phyloP scores from a whole-genome alignment of 2,329 filamentous ascomycete species.

The Lasiodiplodia gonubiensis region DNA sequence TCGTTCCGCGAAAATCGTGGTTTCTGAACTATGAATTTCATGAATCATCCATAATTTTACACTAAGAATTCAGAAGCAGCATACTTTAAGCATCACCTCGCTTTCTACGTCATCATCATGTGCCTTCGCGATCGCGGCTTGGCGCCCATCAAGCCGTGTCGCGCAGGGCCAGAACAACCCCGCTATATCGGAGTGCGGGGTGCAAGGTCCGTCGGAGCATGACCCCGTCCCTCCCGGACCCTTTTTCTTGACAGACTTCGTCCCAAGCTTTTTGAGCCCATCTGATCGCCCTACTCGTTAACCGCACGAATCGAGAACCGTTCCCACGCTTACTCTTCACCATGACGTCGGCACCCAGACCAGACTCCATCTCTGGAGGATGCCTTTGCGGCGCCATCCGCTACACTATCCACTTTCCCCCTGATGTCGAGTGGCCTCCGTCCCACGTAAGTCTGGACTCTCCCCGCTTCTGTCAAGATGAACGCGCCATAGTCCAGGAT shows the following conservation, averaged over 20 bases:
- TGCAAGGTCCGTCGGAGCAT: neutral
- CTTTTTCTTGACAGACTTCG: neutral
- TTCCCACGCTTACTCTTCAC: neutral
- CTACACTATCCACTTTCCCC: slow-evolving; percentile 35
- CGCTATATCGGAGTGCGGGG: neutral
- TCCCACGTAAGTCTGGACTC: slow-evolving; percentile 29
- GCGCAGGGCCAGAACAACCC: neutral
- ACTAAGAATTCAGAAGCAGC: neutral
- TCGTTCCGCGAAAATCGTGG: too few species aligned
- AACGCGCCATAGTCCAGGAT: neutral
- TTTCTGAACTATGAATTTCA: too few species aligned
- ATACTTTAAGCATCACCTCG: neutral
- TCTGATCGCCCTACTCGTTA: neutral
- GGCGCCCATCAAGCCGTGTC: neutral
- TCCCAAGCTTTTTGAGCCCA: neutral
- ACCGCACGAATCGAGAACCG: neutral
- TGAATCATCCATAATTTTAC: too few species aligned
- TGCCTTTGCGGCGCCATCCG: slow-evolving; percentile 38
- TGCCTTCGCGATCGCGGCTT: neutral
- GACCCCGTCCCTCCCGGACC: neutral
- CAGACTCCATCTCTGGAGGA: slow-evolving; percentile 30
- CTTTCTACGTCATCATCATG: slow-evolving; percentile 1
- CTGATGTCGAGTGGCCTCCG: slow-evolving; percentile 35
- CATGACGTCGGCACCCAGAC: slow-evolving; percentile 13
- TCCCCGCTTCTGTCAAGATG: neutral